Base-by-base conservation (phyloP, 768 basidiomycete species). In the Pilatotrama ljubarskyi region DNA sequence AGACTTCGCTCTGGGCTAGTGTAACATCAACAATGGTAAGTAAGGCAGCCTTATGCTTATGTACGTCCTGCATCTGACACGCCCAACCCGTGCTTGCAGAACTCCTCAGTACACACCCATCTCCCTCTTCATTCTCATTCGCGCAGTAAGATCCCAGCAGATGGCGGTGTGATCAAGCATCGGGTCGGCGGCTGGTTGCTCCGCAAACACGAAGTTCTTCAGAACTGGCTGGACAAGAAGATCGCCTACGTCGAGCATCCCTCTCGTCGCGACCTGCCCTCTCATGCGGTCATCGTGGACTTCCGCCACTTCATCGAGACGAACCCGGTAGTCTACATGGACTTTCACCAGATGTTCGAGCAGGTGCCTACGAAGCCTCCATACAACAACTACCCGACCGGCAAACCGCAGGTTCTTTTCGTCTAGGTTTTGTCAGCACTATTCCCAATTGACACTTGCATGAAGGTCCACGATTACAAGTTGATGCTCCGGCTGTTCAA, bases 401-500 rank as follows among this genome's bases (percentile, higher is more conserved):
- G 53, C 8, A 53, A 54, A 25, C 46, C 62, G 6, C 62, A 63
- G 51, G 59, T 56, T 5, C 15, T 44, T 41, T 32, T 32, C 29
- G 29, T n/a, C 10, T 20, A 24, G 3, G 29, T 38, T 5, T 35
- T 26, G 1, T 14, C 13, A 2, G 2, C 18, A 9, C 20, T 26
- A 3, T 15, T 47, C 17, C 8, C n/a, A 6, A 13, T 10, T 37
- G 24, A 48, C 24, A 18, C 13, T 29, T n/a, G 43, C 38, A 15
- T n/a, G 18, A 42, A 77, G 72, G 73, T 83, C 24, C 66, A 70
- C 13, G 74, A 80, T 64, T 81, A 79, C 63, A 68, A 71, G 58
- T 70, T 73, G 41, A 72, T 82, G 70, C 69, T 81, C 17, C 49
- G 48, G 13, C 66, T 78, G 13, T 70, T 84, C 68, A 75, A 83